A percentile compares a stretch with the other conserved stretches of the same genome.
Conservation (phyloP, 2,329 filamentous ascomycete species). For the Arthrinium puccinioides region DNA sequence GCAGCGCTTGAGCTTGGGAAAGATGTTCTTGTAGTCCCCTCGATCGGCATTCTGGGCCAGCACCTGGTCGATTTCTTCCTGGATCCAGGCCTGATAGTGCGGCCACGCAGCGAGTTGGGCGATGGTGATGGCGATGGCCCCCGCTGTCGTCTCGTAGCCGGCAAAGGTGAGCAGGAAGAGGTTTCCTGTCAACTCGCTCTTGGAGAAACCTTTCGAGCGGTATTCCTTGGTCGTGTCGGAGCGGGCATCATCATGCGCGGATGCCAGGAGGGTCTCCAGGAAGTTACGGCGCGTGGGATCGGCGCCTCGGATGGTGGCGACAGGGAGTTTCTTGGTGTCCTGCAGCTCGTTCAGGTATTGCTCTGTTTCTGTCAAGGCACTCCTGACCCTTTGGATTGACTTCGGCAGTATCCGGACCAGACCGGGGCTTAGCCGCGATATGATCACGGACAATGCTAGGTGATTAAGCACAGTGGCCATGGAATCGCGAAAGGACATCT, state of each 20-base stretch:
- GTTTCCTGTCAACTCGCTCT: slow-evolving; percentile 17
- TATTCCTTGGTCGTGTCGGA: not conserved
- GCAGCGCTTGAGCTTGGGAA: slow-evolving; percentile 14
- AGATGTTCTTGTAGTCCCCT: slow-evolving; percentile 12
- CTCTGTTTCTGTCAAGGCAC: slow-evolving; percentile 6
- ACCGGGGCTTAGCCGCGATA: slow-evolving; percentile 4
- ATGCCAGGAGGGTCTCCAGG: not conserved
- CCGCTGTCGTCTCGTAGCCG: slow-evolving; percentile 20
- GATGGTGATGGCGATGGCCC: slow-evolving; percentile 12
- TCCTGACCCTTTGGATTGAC: not conserved
- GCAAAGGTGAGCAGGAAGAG: slow-evolving; percentile 23
- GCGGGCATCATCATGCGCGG: not conserved
- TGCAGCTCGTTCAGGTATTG: slow-evolving; percentile 16
- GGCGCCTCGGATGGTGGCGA: too few relatives aligned
- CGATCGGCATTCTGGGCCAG: slow-evolving; percentile 2
- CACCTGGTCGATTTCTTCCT: slow-evolving; percentile 7
- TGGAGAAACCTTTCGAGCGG: slow-evolving; percentile 7
- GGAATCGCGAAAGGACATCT: slow-evolving; percentile 15
- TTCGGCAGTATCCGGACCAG: slow-evolving; percentile 2
- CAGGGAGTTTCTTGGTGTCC: too few relatives aligned
- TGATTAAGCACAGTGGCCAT: slow-evolving; percentile 19
- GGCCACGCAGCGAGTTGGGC: slow-evolving; percentile 14
- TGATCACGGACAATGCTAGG: slow-evolving; percentile 16
- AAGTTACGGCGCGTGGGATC: not conserved
- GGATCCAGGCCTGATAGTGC: slow-evolving; percentile 10